These are phyloP conservation scores for Yamadazyma sp. DNA, from an alignment of 1,139 yeast genomes.

Conservation along the genomic window DNA sequence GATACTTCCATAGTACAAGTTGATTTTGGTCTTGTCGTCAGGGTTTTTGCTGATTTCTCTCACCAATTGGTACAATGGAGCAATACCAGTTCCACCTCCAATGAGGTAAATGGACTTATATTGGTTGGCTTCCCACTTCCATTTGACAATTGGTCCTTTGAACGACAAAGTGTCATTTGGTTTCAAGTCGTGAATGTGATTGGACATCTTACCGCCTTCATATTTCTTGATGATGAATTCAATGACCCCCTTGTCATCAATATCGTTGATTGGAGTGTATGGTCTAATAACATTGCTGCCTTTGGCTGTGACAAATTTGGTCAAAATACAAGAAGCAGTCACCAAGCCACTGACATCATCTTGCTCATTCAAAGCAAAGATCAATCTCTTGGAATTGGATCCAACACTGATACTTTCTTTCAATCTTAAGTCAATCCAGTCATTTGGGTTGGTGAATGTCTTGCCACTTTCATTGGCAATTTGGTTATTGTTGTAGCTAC, in stretches of 20 bases:
- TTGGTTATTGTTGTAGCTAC: slow-evolving; percentile 34
- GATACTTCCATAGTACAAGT: slow-evolving; percentile 76
- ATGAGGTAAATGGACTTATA: slow-evolving; percentile 77
- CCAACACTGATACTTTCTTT: slow-evolving; percentile 56
- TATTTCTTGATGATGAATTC: slow-evolving; percentile 84
- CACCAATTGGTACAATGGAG: slow-evolving; percentile 91
- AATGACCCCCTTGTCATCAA: slow-evolving; percentile 67
- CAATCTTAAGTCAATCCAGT: slow-evolving; percentile 82
- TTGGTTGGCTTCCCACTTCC: slow-evolving; percentile 90
- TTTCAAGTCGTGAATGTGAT: slow-evolving; percentile 69
- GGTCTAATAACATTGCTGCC: slow-evolving; percentile 94
- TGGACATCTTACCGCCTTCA: slow-evolving; percentile 80
- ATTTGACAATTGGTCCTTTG: slow-evolving; percentile 93
- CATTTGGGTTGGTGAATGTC: slow-evolving; percentile 66
- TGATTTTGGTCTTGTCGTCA: slow-evolving; percentile 71
- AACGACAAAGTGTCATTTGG: slow-evolving; percentile 81
- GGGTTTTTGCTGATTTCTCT: slow-evolving; percentile 77
- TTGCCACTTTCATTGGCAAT: slow-evolving; percentile 50
- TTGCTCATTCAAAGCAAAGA: slow-evolving; percentile 67
- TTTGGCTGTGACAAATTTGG: slow-evolving; percentile 80
- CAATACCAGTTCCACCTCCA: slow-evolving; percentile 95
- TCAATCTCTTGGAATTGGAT: slow-evolving; percentile 64
- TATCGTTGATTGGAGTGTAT: slow-evolving; percentile 86
- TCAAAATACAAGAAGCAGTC: slow-evolving; percentile 76
- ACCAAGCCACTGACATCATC: slow-evolving; percentile 77